Evolutionary conservation across 441 rosid genomes (phyloP), one percentile per base, ranked within the genome.

Genomic region (Adansonia rubrostipa): DNA sequence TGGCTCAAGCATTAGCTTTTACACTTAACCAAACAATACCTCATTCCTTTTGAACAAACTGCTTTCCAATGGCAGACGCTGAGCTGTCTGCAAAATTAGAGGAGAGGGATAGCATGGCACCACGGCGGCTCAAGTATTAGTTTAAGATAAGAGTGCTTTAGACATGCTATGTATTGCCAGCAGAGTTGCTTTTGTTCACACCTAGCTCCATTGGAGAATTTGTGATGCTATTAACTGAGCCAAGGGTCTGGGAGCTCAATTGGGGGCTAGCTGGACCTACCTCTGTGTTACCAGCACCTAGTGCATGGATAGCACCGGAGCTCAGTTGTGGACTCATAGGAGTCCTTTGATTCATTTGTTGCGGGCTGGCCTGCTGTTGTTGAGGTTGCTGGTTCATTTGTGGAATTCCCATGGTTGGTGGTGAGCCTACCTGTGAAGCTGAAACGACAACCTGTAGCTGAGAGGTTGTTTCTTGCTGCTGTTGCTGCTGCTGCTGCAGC

Each of bases 271-370:
- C 92, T 17, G 99, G 99, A 81, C 97, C 89, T 47, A 86, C 86
- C 75, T 93, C 99, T 11, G 90, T 90, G 84, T 92, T 95, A 80
- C 95, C 92, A 53, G 92, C 86, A 86, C 91, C 91, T 82, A 90
- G 76, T 63, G 89, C 90, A 76, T 93, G 98, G 77, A 92, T 87
- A 7, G 91, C 88, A 76, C 98, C 97, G 0, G 98, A 90, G 82
- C 98, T 92, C 78, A 95, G 53, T 86, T 93, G 99, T 22, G 99
- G 99, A 85, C 99, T 97, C 96, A 91, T 87, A 4, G 98, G 95
- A 65, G 98, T 93, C 77, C 96, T 89, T 74, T 94, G 99, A 85
- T 83, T 88, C 89, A 96, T 89, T 76, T 94, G 97, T 81, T 96
- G 99, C 6, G 97, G 99, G 82, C 97, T 17, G 47, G 6, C 5